Conservation (phyloP, 495 filamentous ascomycete genomes). For the Aspergillus affinis region DNA sequence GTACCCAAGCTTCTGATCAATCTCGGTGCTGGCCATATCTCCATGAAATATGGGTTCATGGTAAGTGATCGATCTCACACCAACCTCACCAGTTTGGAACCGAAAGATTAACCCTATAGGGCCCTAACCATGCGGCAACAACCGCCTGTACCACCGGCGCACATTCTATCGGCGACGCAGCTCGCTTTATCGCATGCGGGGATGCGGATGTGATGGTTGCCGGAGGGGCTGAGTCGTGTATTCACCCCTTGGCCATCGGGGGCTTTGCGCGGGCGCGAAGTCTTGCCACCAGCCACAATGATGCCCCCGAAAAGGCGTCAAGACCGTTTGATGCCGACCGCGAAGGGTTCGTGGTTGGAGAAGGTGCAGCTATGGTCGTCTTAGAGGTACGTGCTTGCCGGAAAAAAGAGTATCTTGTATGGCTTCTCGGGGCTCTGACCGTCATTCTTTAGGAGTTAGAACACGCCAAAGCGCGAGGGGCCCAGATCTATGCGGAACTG, state of each 20-base stretch:
- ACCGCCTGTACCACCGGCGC: constrained; percentile 96
- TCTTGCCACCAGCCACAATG: constrained; percentile 77
- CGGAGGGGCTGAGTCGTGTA: constrained; percentile 91
- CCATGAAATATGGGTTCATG: constrained; percentile 87
- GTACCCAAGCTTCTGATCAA: constrained; percentile 93
- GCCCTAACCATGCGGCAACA: constrained; percentile 86
- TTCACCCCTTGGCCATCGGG: constrained; percentile 88
- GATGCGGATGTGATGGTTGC: constrained; percentile 95
- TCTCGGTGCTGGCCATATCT: constrained; percentile 88
- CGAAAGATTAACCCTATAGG: constrained; percentile 40
- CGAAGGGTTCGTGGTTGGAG: constrained; percentile 86
- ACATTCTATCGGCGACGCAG: constrained; percentile 90
- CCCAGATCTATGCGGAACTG: constrained; percentile 84
- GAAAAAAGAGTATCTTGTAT: not conserved
- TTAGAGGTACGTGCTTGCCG: constrained; percentile 60
- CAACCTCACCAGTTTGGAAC: not conserved
- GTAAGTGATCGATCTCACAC: constrained; percentile 27
- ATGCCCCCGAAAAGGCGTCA: constrained; percentile 68
- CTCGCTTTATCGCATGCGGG: constrained; percentile 83
- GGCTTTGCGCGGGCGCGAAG: constrained; percentile 88
- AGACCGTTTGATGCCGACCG: constrained; percentile 85
- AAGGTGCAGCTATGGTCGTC: constrained; percentile 84
- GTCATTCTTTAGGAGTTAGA: constrained; percentile 63
- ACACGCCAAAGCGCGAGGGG: constrained; percentile 77
- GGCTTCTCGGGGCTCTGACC: constrained; percentile 2